Base-by-base conservation (phyloP, 2,329 filamentous ascomycete genomes). In the Aspergillus flavus region DNA sequence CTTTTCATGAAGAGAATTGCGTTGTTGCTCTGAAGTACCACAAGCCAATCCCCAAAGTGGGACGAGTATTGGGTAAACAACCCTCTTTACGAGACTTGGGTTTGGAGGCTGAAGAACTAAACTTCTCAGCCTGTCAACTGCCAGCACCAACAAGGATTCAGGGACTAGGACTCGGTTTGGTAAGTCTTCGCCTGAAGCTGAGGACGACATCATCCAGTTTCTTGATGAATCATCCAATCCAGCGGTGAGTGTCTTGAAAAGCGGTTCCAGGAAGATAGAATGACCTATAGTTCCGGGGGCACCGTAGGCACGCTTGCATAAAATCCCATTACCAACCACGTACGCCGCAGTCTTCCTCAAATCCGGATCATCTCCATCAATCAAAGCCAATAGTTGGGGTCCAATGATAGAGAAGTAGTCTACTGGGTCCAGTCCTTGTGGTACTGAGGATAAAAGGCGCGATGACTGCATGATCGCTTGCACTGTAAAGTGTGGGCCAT, bases 381-480 rank as follows among this genome's bases (percentile, higher is more conserved):
- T 68, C 52, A 81, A 68, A 21, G 71, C 65, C 23, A 81, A 64
- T 6, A 81, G 68, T 60, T 81, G 79, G 14, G 79, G 76, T 14
- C 73, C 76, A 61, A 81, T 76, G n/a, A 69, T 71, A 1, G 64
- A 63, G 45, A 81, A 79, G 63, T 80, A 81, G n/a, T 62, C 57
- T 14, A 62, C 58, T 7, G 78, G 64, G 6, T 79, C 72, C 66
- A 78, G 72, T 16, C 69, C 74, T 32, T 76, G 75, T 0, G 79
- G 79, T 5, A 81, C 76, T 48, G 79, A 79, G 1, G 78, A 79
- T 9, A 81, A 71, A 23, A 81, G 65, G 32, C 73, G 74, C 5
- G 79, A 81, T 2, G 75, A 77, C 54, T 80, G 79, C 77, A 80
- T 80, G 11, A 81, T 80, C 2, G 77, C 76, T 60, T 80, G 77